Conservation (phyloP, 352 stramenopile species). For the Albugo candida region DNA sequence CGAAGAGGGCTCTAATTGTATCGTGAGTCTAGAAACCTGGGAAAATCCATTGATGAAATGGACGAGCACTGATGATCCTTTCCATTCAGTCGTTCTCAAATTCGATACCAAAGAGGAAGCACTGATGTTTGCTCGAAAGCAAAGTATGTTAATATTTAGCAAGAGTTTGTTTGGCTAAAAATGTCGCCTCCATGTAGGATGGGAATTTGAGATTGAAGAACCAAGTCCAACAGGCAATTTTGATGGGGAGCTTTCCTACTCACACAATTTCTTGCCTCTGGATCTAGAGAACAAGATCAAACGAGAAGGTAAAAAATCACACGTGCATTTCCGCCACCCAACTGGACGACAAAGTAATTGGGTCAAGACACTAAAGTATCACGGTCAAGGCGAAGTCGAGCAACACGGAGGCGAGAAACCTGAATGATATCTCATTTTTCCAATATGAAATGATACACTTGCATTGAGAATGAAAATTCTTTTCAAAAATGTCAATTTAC, state of each 20-base stretch:
- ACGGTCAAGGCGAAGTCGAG: constrained; percentile 51
- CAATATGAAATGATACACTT: not conserved
- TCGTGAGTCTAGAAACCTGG: constrained; percentile 29
- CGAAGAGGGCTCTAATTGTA: not conserved
- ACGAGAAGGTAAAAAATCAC: constrained; percentile 57
- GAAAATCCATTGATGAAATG: constrained; percentile 90
- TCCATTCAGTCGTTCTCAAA: constrained; percentile 65
- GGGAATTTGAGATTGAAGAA: constrained; percentile 67
- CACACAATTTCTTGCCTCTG: constrained; percentile 69
- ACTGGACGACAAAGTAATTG: constrained; percentile 64
- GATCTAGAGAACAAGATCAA: constrained; percentile 60
- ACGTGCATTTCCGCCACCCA: constrained; percentile 54
- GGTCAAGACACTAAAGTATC: constrained; percentile 79
- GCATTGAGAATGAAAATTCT: not conserved
- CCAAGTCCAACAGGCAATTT: constrained; percentile 50
- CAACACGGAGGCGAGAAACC: constrained; percentile 46
- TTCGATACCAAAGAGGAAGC: constrained; percentile 82
- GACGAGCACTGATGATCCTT: constrained; percentile 77
- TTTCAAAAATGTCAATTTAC: not conserved
- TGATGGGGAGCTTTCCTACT: constrained; percentile 65
- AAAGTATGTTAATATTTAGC: no score
- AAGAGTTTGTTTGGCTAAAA: no score
- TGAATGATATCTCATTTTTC: no score
- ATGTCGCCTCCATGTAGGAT: constrained; percentile 26
- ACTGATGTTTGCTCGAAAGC: constrained; percentile 58